phyloP scores from a whole-genome alignment of 2,329 filamentous ascomycete genomes.

The Dothidotthia symphoricarpi region DNA sequence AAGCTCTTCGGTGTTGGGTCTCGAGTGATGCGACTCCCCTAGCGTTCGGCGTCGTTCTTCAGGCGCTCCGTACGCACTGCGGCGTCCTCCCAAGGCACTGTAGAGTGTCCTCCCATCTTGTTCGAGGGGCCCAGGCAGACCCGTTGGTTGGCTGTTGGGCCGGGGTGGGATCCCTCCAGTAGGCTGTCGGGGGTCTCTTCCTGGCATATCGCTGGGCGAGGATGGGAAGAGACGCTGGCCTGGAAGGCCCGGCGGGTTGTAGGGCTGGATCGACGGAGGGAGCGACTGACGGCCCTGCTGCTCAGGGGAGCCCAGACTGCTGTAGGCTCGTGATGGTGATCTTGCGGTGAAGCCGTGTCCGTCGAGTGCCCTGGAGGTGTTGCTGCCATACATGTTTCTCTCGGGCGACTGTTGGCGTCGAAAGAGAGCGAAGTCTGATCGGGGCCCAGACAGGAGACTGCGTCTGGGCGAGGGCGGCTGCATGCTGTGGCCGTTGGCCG shows the following conservation, averaged over 20 bases:
- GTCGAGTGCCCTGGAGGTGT: slow-evolving; percentile 28
- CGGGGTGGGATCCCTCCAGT: slow-evolving; percentile 36
- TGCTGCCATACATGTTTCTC: slow-evolving; percentile 29
- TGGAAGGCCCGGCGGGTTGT: slow-evolving; percentile 34
- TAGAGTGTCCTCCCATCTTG: slow-evolving; percentile 24
- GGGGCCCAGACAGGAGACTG: slow-evolving; percentile 27
- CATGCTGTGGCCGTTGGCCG: slow-evolving; percentile 44
- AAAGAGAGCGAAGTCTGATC: slow-evolving; percentile 38
- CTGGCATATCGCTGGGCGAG: slow-evolving; percentile 27
- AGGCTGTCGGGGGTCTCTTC: slow-evolving; percentile 25
- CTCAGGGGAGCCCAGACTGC: slow-evolving; percentile 38
- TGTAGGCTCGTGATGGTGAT: slow-evolving; percentile 36
- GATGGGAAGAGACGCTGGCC: slow-evolving; percentile 34
- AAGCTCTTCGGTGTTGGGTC: slow-evolving; percentile 36
- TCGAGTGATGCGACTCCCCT: slow-evolving; percentile 36
- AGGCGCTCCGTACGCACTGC: slow-evolving; percentile 26
- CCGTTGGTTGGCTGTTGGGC: slow-evolving; percentile 43
- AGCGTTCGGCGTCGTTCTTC: slow-evolving; percentile 39
- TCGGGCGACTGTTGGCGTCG: slow-evolving; percentile 42
- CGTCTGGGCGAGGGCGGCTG: slow-evolving; percentile 49
- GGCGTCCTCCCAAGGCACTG: slow-evolving; percentile 26
- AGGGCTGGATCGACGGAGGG: slow-evolving; percentile 32
- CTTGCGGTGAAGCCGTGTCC: slow-evolving; percentile 26
- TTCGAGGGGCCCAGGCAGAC: slow-evolving; percentile 23
- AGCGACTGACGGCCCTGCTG: slow-evolving; percentile 35